Evolutionary conservation across 495 filamentous ascomycete species (phyloP).

Genomic region (Tuber umbilicatum): DNA sequence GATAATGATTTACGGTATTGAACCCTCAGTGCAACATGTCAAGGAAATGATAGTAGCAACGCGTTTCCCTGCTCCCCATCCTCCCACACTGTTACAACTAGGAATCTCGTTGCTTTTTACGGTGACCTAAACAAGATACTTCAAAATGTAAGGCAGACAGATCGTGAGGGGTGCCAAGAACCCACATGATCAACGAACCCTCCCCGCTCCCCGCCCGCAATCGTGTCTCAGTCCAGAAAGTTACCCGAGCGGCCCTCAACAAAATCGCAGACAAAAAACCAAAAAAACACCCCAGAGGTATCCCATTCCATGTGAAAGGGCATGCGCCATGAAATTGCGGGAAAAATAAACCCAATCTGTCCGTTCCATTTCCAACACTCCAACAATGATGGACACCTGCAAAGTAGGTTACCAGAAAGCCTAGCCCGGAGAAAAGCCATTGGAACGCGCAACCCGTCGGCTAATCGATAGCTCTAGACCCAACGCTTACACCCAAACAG

Average conservation of each 20-base stretch:
- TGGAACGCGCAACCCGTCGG: too few species aligned
- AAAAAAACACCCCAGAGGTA: background rate
- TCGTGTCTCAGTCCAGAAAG: background rate
- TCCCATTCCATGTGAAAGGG: background rate
- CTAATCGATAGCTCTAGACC: background rate
- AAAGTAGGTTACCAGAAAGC: background rate
- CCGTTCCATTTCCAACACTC: background rate
- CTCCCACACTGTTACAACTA: background rate
- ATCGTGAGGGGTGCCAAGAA: background rate
- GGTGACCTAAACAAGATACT: background rate
- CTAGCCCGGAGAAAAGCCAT: too few species aligned
- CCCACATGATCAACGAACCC: background rate
- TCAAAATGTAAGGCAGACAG: background rate
- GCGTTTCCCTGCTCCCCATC: background rate
- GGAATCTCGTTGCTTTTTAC: background rate
- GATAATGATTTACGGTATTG: too few species aligned
- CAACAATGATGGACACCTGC: background rate
- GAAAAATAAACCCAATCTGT: background rate
- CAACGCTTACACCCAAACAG: background rate
- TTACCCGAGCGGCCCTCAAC: background rate
- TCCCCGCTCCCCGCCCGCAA: background rate
- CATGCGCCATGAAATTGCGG: background rate
- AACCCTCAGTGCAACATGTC: background rate
- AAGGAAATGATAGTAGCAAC: conserved; percentile 1
- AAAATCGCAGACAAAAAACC: background rate